Conservation (phyloP, 345 rosid genomes). For the Orychophragmus violaceus region DNA sequence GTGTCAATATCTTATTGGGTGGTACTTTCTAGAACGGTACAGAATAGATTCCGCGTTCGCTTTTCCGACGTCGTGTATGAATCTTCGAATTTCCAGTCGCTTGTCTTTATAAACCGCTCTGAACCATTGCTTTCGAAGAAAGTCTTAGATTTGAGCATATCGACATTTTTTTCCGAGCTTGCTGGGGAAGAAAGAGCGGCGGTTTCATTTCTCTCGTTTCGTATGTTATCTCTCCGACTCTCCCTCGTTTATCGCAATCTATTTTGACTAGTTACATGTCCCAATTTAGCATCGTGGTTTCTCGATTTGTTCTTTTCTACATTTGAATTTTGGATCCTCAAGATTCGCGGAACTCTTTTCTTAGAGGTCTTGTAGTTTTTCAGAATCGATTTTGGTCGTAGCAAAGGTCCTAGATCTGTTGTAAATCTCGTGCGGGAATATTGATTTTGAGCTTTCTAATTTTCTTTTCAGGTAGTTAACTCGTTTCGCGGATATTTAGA, state of each 20-base stretch:
- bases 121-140: background rate
- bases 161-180: constrained; percentile 1
- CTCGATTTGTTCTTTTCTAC: background rate
- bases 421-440: background rate
- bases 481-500: background rate
- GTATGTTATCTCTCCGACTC: constrained; percentile 11
- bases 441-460: background rate
- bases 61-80: constrained; percentile 8
- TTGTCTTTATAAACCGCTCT: constrained; percentile 22
- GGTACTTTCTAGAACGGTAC: constrained; percentile 39
- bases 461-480: background rate
- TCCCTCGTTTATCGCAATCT: background rate
- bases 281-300: background rate
- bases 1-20: constrained; percentile 33
- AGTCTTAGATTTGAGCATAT: background rate
- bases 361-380: background rate
- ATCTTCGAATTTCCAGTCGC: background rate
- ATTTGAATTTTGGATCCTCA: background rate
- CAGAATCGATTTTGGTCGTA: background rate
- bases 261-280: background rate
- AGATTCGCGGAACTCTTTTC: background rate
- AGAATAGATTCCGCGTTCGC: background rate
- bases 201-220: background rate
- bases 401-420: constrained; percentile 18
- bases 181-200: background rate